These are phyloP conservation scores for Paxillus involutus DNA, from an alignment of 768 basidiomycete genomes.

Conservation along the genomic window DNA sequence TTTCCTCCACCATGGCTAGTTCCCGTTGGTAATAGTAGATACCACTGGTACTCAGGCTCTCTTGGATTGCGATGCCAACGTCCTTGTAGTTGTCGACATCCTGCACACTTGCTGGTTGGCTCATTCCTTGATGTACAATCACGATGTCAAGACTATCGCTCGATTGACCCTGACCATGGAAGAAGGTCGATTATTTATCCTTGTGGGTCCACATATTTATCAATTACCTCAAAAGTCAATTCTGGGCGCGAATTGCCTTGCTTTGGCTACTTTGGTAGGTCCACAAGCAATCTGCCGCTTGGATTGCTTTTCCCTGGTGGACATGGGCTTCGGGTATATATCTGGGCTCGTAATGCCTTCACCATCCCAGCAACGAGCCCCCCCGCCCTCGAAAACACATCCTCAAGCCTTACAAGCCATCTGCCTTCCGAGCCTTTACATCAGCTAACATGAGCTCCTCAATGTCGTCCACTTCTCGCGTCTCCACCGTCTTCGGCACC, in stretches of 20 bases:
- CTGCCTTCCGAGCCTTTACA: not conserved
- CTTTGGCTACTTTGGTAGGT: constrained; percentile 8
- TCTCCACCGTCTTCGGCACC: constrained; percentile 12
- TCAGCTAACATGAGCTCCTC: constrained; percentile 5
- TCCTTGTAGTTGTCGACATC: not conserved
- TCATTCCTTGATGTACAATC: too few species aligned
- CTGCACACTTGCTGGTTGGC: not conserved
- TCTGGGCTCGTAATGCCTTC: not conserved
- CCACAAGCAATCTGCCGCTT: constrained; percentile 4
- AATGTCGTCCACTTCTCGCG: not conserved
- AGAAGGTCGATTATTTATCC: not conserved
- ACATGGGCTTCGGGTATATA: constrained; percentile 6
- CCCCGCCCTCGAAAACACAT: not conserved
- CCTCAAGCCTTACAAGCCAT: not conserved
- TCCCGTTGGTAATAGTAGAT: not conserved
- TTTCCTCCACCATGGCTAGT: too few species aligned
- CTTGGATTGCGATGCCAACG: not conserved
- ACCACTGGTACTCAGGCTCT: not conserved
- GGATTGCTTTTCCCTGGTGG: constrained; percentile 6
- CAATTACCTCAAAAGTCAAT: constrained; percentile 5
- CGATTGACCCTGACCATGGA: too few species aligned
- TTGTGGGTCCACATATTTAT: constrained; percentile 1
- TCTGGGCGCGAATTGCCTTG: not conserved
- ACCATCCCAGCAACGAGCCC: constrained; percentile 1
- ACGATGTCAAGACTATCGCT: too few species aligned